Evolutionary conservation across 148 eudicot genomes (phyloP), one percentile per base, ranked within the genome.

Genomic region (Selenicereus undatus): DNA sequence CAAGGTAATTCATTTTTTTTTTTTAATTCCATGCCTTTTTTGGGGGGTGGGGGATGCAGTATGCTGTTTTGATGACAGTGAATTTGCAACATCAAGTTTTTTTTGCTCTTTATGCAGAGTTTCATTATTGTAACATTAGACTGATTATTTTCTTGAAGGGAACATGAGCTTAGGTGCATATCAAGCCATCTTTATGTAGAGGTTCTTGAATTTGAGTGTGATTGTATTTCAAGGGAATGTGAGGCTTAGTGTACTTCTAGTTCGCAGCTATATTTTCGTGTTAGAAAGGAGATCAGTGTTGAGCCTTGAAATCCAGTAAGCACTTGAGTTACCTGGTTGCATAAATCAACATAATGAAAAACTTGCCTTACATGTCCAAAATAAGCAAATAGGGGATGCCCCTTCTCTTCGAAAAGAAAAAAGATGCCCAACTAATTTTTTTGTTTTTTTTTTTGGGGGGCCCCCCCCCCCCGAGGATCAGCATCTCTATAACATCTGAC

Each of bases 1-100:
- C 76, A 77, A 90, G 93, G 98, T 95, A 89, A 80, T 58, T 36
- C 69, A 24, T 71, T 72, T 56, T 51, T 32, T 0, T 48, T 45
- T 66, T 32, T 27, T 14, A 4, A 9, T 12, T 26, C 18, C n/a
- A 22, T 66, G 35, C 35, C 1, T 66, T 66, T 7, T n/a, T n/a
- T 64, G 29, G 11, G 11, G 68, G 68, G 11, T 1, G 27, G 27
- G 68, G 68, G 29, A 2, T n/a, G 68, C 12, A 20, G 62, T 20
- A 39, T 4, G 43, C 43, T 2, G 62, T n/a, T 17, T 56, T 56
- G 62, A 17, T 56, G 22, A 56, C 22, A 0, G 21, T 20, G 62
- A 56, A 56, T 21, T 56, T 56, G 22, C 62, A 20, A 56, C 8
- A n/a, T 2, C 43, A 39, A 39, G 8, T 39, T 39, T 7, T 7